Evolutionary conservation across 2,329 filamentous ascomycete genomes (phyloP).

Genomic region (Fusarium sp.): DNA sequence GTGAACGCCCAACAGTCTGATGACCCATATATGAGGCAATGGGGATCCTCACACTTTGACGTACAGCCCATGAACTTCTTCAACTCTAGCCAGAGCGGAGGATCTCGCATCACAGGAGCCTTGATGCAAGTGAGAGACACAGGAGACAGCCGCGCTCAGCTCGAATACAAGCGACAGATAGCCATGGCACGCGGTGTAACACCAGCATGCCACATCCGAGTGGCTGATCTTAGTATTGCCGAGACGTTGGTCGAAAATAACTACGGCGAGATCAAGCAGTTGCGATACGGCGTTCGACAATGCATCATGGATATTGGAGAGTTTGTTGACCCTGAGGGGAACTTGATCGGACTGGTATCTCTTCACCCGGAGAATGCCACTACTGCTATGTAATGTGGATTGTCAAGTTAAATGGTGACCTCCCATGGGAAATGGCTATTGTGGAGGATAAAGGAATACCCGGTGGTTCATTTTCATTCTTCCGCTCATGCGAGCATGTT

Average conservation of each 20-base stretch:
- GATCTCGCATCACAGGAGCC: constrained; percentile 30
- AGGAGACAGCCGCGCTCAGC: constrained; percentile 15
- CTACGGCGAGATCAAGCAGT: constrained; percentile 32
- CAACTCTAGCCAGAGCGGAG: constrained; percentile 19
- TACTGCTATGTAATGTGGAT: constrained; percentile 11
- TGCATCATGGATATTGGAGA: constrained; percentile 42
- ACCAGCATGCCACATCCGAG: constrained; percentile 37
- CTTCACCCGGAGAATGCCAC: constrained; percentile 36
- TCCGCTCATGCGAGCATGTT: constrained; percentile 17
- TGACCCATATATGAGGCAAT: constrained; percentile 26
- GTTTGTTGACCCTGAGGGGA: constrained; percentile 42
- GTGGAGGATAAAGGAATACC: constrained; percentile 40
- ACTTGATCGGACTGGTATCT: constrained; percentile 39
- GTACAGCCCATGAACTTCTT: constrained; percentile 41
- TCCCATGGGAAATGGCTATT: neutral
- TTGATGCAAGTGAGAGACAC: constrained; percentile 28
- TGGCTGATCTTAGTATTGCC: constrained; percentile 36
- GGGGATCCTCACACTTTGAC: constrained; percentile 39
- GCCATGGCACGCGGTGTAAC: constrained; percentile 25
- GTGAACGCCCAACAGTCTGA: constrained; percentile 27
- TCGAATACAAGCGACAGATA: constrained; percentile 24
- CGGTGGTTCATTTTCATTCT: constrained; percentile 18
- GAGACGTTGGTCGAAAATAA: constrained; percentile 37
- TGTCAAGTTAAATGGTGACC: neutral
- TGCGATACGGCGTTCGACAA: constrained; percentile 38